Conservation (phyloP, 495 filamentous ascomycete genomes). For the Aspergillus panamensis region DNA sequence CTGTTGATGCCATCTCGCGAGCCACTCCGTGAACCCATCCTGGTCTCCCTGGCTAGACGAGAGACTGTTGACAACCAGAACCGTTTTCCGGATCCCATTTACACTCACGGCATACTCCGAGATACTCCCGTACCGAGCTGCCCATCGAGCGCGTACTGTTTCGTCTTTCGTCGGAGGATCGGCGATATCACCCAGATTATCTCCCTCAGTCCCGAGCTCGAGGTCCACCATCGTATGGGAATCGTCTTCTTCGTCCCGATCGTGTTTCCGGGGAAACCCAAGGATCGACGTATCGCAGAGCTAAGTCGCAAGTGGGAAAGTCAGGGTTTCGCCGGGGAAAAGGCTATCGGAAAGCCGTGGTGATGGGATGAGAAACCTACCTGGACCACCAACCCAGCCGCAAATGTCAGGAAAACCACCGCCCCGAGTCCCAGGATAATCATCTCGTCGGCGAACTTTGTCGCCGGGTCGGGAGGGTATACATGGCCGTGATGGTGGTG, state of each 20-base stretch:
- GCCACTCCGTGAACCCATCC: constrained; percentile 13
- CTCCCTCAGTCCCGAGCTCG: not conserved
- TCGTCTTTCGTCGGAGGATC: not conserved
- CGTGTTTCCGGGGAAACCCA: not conserved
- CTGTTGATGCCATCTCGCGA: constrained; percentile 5
- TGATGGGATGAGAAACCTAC: too few species aligned
- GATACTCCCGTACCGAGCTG: constrained; percentile 7
- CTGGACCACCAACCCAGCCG: constrained; percentile 3
- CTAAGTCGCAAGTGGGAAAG: not conserved
- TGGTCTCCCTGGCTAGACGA: not conserved
- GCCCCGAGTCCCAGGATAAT: constrained; percentile 10
- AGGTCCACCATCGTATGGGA: constrained; percentile 2
- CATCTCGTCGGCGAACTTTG: not conserved
- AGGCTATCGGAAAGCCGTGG: not conserved
- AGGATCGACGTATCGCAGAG: constrained; percentile 1
- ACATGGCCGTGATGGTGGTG: constrained; percentile 1
- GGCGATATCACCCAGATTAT: not conserved
- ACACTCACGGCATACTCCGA: not conserved
- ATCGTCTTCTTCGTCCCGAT: not conserved
- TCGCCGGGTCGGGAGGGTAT: not conserved
- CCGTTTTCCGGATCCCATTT: constrained; percentile 6
- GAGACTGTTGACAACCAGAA: constrained; percentile 1
- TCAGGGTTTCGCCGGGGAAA: not conserved
- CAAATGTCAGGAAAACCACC: constrained; percentile 5
- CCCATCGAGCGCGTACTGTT: not conserved